Conservation (phyloP, 2,329 filamentous ascomycete species). For the Fusarium pininemorale region DNA sequence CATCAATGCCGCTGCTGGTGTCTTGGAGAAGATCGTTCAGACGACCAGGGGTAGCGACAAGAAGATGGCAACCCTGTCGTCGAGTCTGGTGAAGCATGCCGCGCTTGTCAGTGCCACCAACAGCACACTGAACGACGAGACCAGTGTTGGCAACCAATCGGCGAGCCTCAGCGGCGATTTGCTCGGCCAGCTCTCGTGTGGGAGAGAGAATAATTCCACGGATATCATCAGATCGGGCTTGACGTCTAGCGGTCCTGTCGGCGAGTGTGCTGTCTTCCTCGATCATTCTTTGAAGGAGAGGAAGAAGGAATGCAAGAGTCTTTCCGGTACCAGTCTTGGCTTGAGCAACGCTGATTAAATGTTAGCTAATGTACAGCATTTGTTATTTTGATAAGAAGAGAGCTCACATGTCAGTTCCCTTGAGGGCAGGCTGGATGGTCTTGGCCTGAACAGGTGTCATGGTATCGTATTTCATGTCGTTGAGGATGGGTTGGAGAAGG, state of each 20-base stretch:
- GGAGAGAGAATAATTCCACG: slow-evolving; percentile 79
- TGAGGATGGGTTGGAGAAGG: slow-evolving; percentile 74
- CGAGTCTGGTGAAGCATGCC: slow-evolving; percentile 74
- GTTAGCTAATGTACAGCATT: slow-evolving; percentile 25
- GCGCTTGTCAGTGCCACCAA: slow-evolving; percentile 87
- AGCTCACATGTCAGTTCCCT: slow-evolving; percentile 83
- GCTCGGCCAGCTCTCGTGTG: slow-evolving; percentile 82
- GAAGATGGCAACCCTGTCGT: slow-evolving; percentile 81
- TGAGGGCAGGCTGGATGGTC: slow-evolving; percentile 82
- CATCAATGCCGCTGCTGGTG: slow-evolving; percentile 66
- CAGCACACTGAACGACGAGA: slow-evolving; percentile 77
- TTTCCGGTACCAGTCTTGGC: slow-evolving; percentile 98
- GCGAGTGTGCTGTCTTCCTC: slow-evolving; percentile 69
- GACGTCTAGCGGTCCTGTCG: slow-evolving; percentile 48
- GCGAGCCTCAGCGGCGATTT: slow-evolving; percentile 81
- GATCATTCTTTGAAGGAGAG: slow-evolving; percentile 83
- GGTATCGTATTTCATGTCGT: slow-evolving; percentile 76
- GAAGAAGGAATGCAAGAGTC: slow-evolving; percentile 91
- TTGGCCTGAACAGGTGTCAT: slow-evolving; percentile 95
- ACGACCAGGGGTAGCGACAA: slow-evolving; percentile 91
- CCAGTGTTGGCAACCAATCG: slow-evolving; percentile 73
- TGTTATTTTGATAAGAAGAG: background rate
- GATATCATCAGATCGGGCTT: slow-evolving; percentile 64
- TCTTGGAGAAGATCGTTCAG: slow-evolving; percentile 84
- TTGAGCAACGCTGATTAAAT: slow-evolving; percentile 73